Evolutionary conservation across 371 early-diverging fungal species (phyloP).

Genomic region (Capillidium rhysosporum): DNA sequence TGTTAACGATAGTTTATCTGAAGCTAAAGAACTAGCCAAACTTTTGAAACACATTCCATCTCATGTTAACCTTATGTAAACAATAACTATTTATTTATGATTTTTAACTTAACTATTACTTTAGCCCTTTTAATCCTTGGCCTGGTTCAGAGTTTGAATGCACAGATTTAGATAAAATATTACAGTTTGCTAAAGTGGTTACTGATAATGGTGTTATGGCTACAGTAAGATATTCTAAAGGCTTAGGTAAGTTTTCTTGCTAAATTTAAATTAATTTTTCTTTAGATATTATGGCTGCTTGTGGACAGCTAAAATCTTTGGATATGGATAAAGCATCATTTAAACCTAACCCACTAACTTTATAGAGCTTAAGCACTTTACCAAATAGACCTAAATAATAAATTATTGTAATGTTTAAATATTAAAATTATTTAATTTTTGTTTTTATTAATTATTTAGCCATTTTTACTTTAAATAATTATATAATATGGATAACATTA

Average conservation of each 20-base stretch:
- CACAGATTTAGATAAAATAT: slow-evolving; percentile 23
- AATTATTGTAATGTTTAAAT: too few species aligned
- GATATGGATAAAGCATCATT: too few species aligned
- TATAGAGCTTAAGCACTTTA: too few species aligned
- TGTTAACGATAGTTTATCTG: slow-evolving; percentile 48
- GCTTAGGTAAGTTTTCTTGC: slow-evolving; percentile 19
- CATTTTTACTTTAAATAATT: too few species aligned
- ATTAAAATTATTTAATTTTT: too few species aligned
- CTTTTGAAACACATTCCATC: slow-evolving; percentile 41
- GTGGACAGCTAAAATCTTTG: slow-evolving; percentile 40
- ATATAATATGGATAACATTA: too few species aligned
- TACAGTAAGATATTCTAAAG: slow-evolving; percentile 31
- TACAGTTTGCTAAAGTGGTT: slow-evolving; percentile 24
- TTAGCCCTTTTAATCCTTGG: slow-evolving; percentile 59
- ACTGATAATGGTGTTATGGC: slow-evolving; percentile 22
- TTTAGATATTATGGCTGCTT: slow-evolving; percentile 51
- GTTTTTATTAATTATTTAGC: too few species aligned
- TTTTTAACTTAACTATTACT: background rate
- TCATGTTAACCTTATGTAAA: slow-evolving; percentile 69
- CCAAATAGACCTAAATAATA: too few species aligned
- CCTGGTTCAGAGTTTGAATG: slow-evolving; percentile 40
- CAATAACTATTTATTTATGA: background rate
- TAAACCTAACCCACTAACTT: too few species aligned
- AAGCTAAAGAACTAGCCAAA: slow-evolving; percentile 40
- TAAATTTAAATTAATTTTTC: slow-evolving; percentile 3